A percentile compares a stretch with the other conserved stretches of the same genome.
Conservation (phyloP, 805 yeast genomes). For the Lipomyces sp. region DNA sequence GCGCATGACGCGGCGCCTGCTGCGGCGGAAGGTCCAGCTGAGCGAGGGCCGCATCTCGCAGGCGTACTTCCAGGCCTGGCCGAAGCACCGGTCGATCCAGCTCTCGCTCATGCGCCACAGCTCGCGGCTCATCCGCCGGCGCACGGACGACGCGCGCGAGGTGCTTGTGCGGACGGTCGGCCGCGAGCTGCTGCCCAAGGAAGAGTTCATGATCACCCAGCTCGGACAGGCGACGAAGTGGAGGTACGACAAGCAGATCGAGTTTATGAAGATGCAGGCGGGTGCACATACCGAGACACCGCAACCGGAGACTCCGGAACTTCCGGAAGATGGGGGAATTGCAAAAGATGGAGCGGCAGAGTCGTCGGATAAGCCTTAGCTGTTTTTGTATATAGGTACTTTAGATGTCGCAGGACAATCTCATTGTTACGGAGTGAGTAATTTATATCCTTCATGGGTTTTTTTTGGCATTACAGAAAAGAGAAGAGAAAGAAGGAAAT, state of each 20-base stretch:
- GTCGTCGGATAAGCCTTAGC: background rate
- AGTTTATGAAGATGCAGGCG: background rate
- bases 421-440: too few relatives aligned
- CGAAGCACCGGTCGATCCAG: background rate
- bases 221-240: too few relatives aligned
- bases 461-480: background rate
- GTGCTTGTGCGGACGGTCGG: too few relatives aligned
- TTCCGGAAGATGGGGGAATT: background rate
- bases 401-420: too few relatives aligned
- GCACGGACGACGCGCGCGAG: too few relatives aligned
- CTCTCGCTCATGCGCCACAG: conserved; percentile 31
- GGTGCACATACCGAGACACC: background rate
- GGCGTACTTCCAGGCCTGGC: background rate
- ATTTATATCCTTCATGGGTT: too few relatives aligned
- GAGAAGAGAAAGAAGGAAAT: conserved; percentile 1
- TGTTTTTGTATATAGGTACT: background rate
- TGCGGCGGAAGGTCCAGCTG: background rate
- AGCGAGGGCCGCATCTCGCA: background rate
- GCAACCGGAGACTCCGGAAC: background rate
- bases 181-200: too few relatives aligned
- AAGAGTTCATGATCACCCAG: too few relatives aligned
- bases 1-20: background rate
- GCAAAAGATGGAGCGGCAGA: background rate
- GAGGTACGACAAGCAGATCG: too few relatives aligned
- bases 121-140: too few relatives aligned